A percentile compares a stretch with the other conserved stretches of the same genome.
These are phyloP conservation scores for Leccinum broughii DNA, from an alignment of 768 basidiomycete species.

Conservation along the genomic window DNA sequence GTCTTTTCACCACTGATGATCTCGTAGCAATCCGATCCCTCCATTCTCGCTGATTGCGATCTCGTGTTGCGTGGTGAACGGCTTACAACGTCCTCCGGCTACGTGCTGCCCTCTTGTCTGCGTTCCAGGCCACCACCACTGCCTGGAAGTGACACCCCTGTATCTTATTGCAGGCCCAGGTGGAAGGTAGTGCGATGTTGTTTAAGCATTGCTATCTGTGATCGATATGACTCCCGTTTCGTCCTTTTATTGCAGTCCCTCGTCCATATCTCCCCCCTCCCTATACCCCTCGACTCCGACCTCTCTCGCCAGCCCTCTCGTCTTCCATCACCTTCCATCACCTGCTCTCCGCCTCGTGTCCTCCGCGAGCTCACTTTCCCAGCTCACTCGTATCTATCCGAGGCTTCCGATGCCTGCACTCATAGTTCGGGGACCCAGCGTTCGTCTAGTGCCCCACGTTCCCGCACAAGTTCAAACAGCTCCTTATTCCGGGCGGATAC, in stretches of 20 bases:
- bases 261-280: conserved; percentile 57
- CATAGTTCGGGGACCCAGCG: conserved; percentile 7
- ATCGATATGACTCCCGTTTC: conserved; percentile 54
- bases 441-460: conserved; percentile 9
- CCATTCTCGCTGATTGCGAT: no score
- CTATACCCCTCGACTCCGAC: conserved; percentile 50
- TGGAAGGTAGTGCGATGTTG: no score
- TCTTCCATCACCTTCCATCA: conserved; percentile 14
- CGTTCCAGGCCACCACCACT: conserved; percentile 77
- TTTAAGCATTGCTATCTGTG: no score
- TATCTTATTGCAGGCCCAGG: no score
- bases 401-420: conserved; percentile 14
- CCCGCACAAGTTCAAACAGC: conserved; percentile 10
- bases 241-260: conserved; percentile 73
- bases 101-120: conserved; percentile 75
- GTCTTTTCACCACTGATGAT: no score
- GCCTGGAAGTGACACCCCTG: no score
- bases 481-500: conserved; percentile 25
- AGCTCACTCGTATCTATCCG: conserved; percentile 55
- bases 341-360: conserved; percentile 30
- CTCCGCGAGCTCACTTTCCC: conserved; percentile 70
- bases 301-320: conserved; percentile 30
- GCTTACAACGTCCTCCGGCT: conserved; percentile 84
- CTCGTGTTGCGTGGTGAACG: no score
- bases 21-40: no score